phyloP scores from a whole-genome alignment of 2,329 filamentous ascomycete genomes.

The Xylaria sp. region DNA sequence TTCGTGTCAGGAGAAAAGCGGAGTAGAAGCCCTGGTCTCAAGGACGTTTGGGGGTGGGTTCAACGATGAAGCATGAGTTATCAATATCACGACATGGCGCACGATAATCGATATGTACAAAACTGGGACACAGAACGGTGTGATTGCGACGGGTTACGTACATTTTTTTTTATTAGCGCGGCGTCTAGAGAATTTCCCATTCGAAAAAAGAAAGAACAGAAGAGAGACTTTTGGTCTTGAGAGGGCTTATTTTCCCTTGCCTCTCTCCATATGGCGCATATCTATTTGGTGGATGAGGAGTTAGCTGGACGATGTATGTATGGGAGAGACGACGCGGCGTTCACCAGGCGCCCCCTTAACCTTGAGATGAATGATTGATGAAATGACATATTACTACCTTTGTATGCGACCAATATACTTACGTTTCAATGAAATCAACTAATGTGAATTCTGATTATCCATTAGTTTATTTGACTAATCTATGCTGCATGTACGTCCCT shows the following conservation, averaged over 20 bases:
- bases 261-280: neutral
- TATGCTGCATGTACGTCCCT: too few relatives aligned
- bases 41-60: constrained; percentile 6
- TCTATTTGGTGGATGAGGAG: constrained; percentile 6
- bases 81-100: constrained; percentile 5
- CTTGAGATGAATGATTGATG: constrained; percentile 5
- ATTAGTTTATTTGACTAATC: too few relatives aligned
- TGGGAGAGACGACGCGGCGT: neutral
- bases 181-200: neutral
- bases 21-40: constrained; percentile 38
- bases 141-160: neutral
- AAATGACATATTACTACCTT: neutral
- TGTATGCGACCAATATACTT: neutral
- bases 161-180: constrained; percentile 10
- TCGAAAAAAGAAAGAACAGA: neutral
- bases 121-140: neutral
- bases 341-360: neutral
- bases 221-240: neutral
- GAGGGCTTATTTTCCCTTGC: neutral
- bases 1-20: constrained; percentile 44
- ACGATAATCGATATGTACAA: neutral
- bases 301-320: constrained; percentile 9
- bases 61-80: constrained; percentile 32
- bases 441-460: too few relatives aligned
- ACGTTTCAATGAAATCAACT: neutral